phyloP scores from a whole-genome alignment of 2,329 filamentous ascomycete species.

The Zalaria sp. region DNA sequence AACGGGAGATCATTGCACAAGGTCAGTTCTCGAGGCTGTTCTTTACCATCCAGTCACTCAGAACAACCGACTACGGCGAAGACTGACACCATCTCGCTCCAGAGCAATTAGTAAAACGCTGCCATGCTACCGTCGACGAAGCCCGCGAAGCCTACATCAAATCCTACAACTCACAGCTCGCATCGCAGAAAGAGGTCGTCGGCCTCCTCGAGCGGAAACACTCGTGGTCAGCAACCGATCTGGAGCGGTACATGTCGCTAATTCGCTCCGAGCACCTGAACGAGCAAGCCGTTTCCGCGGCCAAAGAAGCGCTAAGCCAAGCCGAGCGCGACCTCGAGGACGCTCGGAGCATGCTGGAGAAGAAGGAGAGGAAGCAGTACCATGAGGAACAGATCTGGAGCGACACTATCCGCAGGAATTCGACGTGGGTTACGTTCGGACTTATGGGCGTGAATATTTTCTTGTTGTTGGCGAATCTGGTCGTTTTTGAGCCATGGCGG shows the following conservation, averaged over 20 bases:
- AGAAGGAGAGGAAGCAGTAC: conserved; percentile 77
- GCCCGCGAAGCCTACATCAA: conserved; percentile 66
- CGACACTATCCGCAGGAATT: conserved; percentile 89
- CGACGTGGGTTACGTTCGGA: conserved; percentile 96
- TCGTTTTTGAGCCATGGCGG: conserved; percentile 88
- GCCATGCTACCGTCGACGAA: conserved; percentile 49
- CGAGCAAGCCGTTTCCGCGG: conserved; percentile 64
- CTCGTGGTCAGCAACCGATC: conserved; percentile 71
- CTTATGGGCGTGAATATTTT: conserved; percentile 94
- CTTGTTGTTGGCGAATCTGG: conserved; percentile 72
- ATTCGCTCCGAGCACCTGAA: conserved; percentile 89
- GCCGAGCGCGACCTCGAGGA: conserved; percentile 72
- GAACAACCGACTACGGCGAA: conserved; percentile 1
- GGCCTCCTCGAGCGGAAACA: conserved; percentile 88
- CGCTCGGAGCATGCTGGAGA: conserved; percentile 59
- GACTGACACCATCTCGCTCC: neutral
- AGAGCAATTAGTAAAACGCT: conserved; percentile 45
- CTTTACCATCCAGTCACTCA: neutral
- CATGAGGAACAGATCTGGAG: conserved; percentile 99
- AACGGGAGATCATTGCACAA: conserved; percentile 58
- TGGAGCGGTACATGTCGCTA: conserved; percentile 86
- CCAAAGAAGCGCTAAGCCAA: conserved; percentile 56
- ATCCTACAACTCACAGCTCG: conserved; percentile 70
- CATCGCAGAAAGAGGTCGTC: conserved; percentile 90
- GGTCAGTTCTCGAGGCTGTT: conserved; percentile 24